phyloP scores from a whole-genome alignment of 805 yeast genomes.

The Candida ficus region DNA sequence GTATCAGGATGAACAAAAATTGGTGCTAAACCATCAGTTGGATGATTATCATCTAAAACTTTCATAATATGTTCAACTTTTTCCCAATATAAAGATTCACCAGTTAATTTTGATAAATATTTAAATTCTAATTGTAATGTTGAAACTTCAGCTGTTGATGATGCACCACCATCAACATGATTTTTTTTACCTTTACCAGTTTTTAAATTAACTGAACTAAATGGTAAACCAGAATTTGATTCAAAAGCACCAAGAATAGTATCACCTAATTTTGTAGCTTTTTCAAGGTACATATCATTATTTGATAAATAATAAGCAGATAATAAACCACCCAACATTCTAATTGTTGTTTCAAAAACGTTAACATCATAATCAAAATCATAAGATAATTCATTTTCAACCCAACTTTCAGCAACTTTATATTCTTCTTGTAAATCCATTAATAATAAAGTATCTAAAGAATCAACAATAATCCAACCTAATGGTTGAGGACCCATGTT shows the following conservation, averaged over 20 bases:
- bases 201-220: conserved; percentile 67
- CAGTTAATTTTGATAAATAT: conserved; percentile 74
- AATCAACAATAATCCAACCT: conserved; percentile 92
- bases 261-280: conserved; percentile 77
- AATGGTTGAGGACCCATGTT: conserved; percentile 79
- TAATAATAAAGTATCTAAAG: conserved; percentile 73
- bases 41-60: conserved; percentile 58
- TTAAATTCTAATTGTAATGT: conserved; percentile 86
- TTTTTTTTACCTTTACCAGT: conserved; percentile 55
- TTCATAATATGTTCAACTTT: conserved; percentile 69
- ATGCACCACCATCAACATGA: conserved; percentile 69
- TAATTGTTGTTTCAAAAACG: conserved; percentile 88
- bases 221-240: conserved; percentile 66
- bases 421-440: conserved; percentile 63
- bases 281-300: conserved; percentile 67
- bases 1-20: conserved; percentile 71
- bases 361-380: conserved; percentile 71
- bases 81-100: conserved; percentile 75
- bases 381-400: conserved; percentile 61
- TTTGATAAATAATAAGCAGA: conserved; percentile 71
- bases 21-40: conserved; percentile 76
- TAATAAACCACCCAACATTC: conserved; percentile 91
- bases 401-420: conserved; percentile 66
- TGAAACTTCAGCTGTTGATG: conserved; percentile 86
- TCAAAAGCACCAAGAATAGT: conserved; percentile 66